Conservation (phyloP, 441 rosid species). For the Erodium trifolium region DNA sequence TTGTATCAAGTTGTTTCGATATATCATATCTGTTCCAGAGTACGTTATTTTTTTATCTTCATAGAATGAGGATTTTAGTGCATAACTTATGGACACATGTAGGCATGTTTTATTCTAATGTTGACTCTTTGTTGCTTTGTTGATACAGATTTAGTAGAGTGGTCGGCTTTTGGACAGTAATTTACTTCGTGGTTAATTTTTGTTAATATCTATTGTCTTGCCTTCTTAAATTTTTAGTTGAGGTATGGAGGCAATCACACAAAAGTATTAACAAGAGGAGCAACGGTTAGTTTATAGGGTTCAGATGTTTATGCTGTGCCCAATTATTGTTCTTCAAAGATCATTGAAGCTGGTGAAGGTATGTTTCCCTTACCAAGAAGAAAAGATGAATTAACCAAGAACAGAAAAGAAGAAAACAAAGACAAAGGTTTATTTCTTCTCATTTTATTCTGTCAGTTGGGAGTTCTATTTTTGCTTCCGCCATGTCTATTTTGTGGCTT, state of each 20-base stretch:
- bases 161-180: slow-evolving; percentile 26
- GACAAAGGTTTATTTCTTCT: background rate
- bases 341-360: slow-evolving; percentile 34
- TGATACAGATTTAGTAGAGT: slow-evolving; percentile 35
- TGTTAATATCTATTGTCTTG: slow-evolving; percentile 26
- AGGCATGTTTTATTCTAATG: slow-evolving; percentile 21
- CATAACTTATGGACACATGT: slow-evolving; percentile 14
- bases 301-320: slow-evolving; percentile 19
- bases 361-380: slow-evolving; percentile 26
- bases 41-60: slow-evolving; percentile 7
- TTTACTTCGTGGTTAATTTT: slow-evolving; percentile 22
- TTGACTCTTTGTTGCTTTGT: slow-evolving; percentile 31
- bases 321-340: slow-evolving; percentile 17
- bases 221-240: slow-evolving; percentile 29
- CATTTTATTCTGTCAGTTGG: background rate
- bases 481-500: background rate
- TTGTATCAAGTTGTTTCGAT: slow-evolving; percentile 23
- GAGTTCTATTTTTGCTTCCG: background rate
- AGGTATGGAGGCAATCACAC: slow-evolving; percentile 28
- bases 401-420: slow-evolving; percentile 4
- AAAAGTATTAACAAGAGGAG: slow-evolving; percentile 23
- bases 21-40: slow-evolving; percentile 6
- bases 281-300: slow-evolving; percentile 25
- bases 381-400: background rate
- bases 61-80: slow-evolving; percentile 17